Conservation (phyloP, 2,329 filamentous ascomycete species). For the Aureobasidium sp. region DNA sequence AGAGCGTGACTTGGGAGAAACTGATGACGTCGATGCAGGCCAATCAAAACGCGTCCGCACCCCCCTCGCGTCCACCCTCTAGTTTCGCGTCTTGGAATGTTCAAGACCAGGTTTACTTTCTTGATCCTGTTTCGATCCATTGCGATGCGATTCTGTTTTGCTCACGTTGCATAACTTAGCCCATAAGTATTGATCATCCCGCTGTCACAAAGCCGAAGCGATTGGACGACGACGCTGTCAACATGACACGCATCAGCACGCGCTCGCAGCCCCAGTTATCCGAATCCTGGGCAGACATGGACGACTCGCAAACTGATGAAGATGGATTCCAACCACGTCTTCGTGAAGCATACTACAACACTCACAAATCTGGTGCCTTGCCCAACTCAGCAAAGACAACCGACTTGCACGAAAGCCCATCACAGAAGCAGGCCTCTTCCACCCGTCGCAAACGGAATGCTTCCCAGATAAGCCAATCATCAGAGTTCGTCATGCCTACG, state of each 20-base stretch:
- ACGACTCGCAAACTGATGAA: background rate
- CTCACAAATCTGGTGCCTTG: background rate
- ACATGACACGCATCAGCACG: slow-evolving; percentile 9
- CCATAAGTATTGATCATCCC: background rate
- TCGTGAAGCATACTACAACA: slow-evolving; percentile 10
- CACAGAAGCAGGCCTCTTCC: background rate
- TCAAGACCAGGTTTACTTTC: background rate
- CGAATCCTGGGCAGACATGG: slow-evolving; percentile 16
- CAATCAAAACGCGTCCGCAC: slow-evolving; percentile 3
- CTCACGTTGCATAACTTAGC: background rate
- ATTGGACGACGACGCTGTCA: slow-evolving; percentile 1
- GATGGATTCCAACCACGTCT: slow-evolving; percentile 3
- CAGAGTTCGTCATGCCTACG: slow-evolving; percentile 15
- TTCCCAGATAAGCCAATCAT: background rate
- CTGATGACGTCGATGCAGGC: background rate
- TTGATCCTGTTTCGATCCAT: background rate
- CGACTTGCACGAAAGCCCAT: background rate
- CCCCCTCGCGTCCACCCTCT: slow-evolving; percentile 9
- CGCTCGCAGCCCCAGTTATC: slow-evolving; percentile 13
- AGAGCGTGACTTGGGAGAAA: background rate
- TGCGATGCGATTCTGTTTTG: background rate
- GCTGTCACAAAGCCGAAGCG: background rate
- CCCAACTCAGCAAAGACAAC: background rate
- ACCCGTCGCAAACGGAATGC: slow-evolving; percentile 5
- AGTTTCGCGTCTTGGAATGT: slow-evolving; percentile 1